Conservation (phyloP, 2,329 filamentous ascomycete species). For the Fusarium redolens region DNA sequence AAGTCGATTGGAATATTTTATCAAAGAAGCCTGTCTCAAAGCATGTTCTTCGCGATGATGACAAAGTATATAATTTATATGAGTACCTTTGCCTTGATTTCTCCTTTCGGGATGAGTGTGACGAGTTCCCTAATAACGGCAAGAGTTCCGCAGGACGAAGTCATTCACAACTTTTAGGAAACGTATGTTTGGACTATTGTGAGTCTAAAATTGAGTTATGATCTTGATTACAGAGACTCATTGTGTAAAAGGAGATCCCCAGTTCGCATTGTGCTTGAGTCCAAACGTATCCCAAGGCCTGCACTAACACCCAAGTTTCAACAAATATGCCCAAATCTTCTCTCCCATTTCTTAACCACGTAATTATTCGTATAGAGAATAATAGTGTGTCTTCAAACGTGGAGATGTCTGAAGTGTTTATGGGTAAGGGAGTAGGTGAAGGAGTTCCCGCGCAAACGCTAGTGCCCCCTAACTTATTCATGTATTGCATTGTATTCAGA, state of each 20-base stretch:
- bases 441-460: not conserved
- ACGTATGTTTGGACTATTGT: not conserved
- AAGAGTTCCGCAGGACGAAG: not conserved
- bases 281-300: constrained; percentile 1
- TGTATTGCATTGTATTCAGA: not conserved
- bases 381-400: not conserved
- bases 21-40: not conserved
- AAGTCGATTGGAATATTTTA: too few species aligned
- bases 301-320: constrained; percentile 9
- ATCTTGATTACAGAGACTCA: not conserved
- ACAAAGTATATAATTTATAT: too few species aligned
- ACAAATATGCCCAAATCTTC: not conserved
- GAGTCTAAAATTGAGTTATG: not conserved
- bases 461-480: not conserved
- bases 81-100: too few species aligned
- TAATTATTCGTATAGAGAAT: not conserved
- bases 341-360: constrained; percentile 3
- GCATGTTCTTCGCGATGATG: not conserved
- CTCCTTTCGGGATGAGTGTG: not conserved
- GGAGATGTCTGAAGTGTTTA: not conserved
- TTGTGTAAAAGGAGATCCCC: not conserved
- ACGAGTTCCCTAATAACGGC: not conserved
- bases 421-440: not conserved
- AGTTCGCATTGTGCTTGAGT: not conserved
- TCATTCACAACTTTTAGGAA: not conserved